Base-by-base conservation (phyloP, 2,329 filamentous ascomycete species). In the Aspergillus carbonarius region DNA sequence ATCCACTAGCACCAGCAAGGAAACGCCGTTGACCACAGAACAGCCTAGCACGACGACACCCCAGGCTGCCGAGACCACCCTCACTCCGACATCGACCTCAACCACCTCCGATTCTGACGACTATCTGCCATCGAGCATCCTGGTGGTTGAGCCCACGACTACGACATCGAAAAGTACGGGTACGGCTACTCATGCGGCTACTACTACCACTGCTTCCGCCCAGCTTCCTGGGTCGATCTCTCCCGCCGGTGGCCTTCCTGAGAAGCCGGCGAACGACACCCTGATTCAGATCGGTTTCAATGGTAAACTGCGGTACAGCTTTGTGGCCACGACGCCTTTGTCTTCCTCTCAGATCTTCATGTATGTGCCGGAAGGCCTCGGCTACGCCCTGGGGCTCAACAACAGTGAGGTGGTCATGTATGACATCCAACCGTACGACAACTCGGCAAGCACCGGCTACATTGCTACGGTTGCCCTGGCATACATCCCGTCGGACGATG, bases 221-320 rank as follows among this genome's bases (percentile, higher is more conserved):
- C 80, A 81, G 35, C 81, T 96, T 59, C 92, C 92, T 18, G 86
- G 85, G 68, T 84, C 90, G 44, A 93, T 97, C 64, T 85, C 87
- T 27, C 91, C 92, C 8, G 84, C 86, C 40, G 81, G 83, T 57
- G 83, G 84, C 30, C 81, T 83, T 50, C 79, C 81, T 18, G 60
- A 77, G 4, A 74, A 81, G 17, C 89, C 91, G 0, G 76, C 81
- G 3, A 89, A 90, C 65, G 86, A 85, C 0, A 86, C 85, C 4
- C 76, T 90, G 66, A 88, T 96, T 66, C 92, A 96, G 72, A 83
- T 98, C 62, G 95, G 90, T 34, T 97, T 98, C 82, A 80, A 85
- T 54, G 89, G 87, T 70, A 84, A 85, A 1, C 83, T 96, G 66
- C 93, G 96, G 78, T 99, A 95, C 74, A 79, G 84, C 8, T 96